Percentiles rank a stretch among this genome's conserved stretches.
phyloP scores from a whole-genome alignment of 2,329 filamentous ascomycete species.

The Cercospora zeae-maydis region DNA sequence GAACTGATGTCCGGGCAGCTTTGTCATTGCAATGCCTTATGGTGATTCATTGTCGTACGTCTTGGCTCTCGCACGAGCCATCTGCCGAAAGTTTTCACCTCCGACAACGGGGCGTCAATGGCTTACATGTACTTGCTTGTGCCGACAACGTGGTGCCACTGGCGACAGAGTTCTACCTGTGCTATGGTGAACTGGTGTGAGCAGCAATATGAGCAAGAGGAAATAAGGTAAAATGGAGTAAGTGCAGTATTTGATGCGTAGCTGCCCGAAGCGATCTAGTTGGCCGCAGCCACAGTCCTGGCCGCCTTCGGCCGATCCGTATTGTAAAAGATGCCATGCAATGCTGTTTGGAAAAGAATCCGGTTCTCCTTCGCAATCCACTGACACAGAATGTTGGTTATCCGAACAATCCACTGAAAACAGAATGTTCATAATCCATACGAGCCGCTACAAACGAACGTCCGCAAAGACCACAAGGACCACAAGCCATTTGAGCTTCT shows the following conservation, averaged over 20 bases:
- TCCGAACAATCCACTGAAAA: too few relatives aligned
- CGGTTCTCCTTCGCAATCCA: too few relatives aligned
- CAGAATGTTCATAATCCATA: background rate
- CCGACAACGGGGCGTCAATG: conserved; percentile 4
- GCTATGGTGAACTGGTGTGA: background rate
- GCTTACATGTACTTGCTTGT: background rate
- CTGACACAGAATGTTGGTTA: too few relatives aligned
- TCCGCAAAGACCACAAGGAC: too few relatives aligned
- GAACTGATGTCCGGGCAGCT: background rate
- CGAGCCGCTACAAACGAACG: too few relatives aligned
- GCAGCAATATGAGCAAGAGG: too few relatives aligned
- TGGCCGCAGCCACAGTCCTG: background rate
- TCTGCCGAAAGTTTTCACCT: conserved; percentile 8
- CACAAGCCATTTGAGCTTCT: too few relatives aligned
- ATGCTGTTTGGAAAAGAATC: too few relatives aligned
- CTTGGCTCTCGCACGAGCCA: conserved; percentile 9
- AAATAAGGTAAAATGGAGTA: background rate
- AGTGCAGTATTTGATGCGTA: background rate
- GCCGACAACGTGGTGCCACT: background rate
- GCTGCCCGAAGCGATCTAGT: background rate
- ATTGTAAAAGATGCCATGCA: background rate
- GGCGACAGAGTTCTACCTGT: background rate
- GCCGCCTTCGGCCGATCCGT: background rate
- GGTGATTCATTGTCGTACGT: conserved; percentile 8
- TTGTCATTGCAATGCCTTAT: background rate